Conservation (phyloP, 2,329 filamentous ascomycete species). For the Eurotiales sp. region DNA sequence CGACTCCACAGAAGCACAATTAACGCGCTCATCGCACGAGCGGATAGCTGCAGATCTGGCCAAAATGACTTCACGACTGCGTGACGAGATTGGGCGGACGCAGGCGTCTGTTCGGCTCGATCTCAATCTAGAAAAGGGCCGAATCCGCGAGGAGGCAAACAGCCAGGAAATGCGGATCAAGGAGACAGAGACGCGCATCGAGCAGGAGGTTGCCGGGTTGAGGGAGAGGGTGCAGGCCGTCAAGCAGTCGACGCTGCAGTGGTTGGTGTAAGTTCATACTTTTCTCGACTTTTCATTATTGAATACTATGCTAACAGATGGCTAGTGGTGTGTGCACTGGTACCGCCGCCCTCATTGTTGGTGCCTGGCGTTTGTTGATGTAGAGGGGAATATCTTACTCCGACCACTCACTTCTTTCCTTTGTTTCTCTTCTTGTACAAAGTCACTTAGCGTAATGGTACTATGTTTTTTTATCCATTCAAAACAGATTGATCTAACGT, state of each 20-base stretch:
- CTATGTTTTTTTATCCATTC: too few species aligned
- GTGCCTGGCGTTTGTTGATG: slow-evolving; percentile 60
- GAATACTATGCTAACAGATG: not conserved
- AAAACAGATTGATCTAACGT: too few species aligned
- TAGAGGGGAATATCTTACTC: slow-evolving; percentile 21
- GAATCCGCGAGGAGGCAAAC: slow-evolving; percentile 93
- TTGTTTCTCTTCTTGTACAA: not conserved
- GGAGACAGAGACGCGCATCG: slow-evolving; percentile 97
- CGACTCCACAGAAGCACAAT: slow-evolving; percentile 83
- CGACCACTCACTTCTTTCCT: not conserved
- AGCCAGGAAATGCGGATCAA: slow-evolving; percentile 97
- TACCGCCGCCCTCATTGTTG: slow-evolving; percentile 57
- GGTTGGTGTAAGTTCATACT: slow-evolving; percentile 90
- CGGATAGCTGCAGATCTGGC: slow-evolving; percentile 90
- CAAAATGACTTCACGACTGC: slow-evolving; percentile 81
- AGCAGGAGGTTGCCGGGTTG: slow-evolving; percentile 90
- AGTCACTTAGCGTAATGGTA: not conserved
- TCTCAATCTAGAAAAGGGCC: slow-evolving; percentile 91
- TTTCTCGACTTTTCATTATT: too few species aligned
- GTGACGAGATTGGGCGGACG: slow-evolving; percentile 91
- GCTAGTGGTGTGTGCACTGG: slow-evolving; percentile 56
- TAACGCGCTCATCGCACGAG: slow-evolving; percentile 87
- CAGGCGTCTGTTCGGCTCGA: slow-evolving; percentile 90
- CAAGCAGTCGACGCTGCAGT: slow-evolving; percentile 97
- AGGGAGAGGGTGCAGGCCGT: slow-evolving; percentile 92